Percentiles rank a stretch among this genome's conserved stretches.
Conservation (phyloP, 2,329 filamentous ascomycete species). For the Paradendryphiella salina region DNA sequence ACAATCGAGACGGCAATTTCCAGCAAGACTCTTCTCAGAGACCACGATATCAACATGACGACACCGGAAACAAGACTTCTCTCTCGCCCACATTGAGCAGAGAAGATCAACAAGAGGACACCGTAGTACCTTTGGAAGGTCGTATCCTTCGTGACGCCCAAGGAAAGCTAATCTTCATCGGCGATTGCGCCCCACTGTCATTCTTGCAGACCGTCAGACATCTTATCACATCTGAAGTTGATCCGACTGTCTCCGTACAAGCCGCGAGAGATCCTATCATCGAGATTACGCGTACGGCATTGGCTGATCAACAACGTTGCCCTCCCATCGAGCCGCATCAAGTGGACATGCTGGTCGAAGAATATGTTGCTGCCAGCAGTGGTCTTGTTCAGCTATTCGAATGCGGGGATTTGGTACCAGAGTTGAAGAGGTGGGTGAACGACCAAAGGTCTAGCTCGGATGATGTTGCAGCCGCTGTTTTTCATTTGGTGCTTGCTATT, state of each 20-base stretch:
- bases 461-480: slow-evolving; percentile 53
- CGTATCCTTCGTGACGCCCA: slow-evolving; percentile 57
- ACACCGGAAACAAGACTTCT: slow-evolving; percentile 12
- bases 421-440: slow-evolving; percentile 35
- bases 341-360: slow-evolving; percentile 48
- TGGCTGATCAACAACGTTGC: slow-evolving; percentile 22
- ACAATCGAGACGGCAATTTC: slow-evolving; percentile 12
- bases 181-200: slow-evolving; percentile 58
- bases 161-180: slow-evolving; percentile 59
- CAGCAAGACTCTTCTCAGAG: neutral
- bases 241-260: slow-evolving; percentile 28
- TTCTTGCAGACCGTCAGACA: slow-evolving; percentile 58
- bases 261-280: slow-evolving; percentile 38
- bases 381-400: slow-evolving; percentile 56
- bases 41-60: slow-evolving; percentile 11
- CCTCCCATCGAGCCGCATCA: slow-evolving; percentile 42
- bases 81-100: slow-evolving; percentile 32
- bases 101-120: slow-evolving; percentile 47
- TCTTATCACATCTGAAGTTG: slow-evolving; percentile 49
- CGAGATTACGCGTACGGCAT: slow-evolving; percentile 35
- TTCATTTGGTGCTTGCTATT: slow-evolving; percentile 57
- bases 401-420: slow-evolving; percentile 36
- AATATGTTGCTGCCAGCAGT: slow-evolving; percentile 53
- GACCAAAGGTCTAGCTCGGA: slow-evolving; percentile 28
- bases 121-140: slow-evolving; percentile 50